Conservation (phyloP, 2,329 filamentous ascomycete species). For the Lachnellula hyalina region DNA sequence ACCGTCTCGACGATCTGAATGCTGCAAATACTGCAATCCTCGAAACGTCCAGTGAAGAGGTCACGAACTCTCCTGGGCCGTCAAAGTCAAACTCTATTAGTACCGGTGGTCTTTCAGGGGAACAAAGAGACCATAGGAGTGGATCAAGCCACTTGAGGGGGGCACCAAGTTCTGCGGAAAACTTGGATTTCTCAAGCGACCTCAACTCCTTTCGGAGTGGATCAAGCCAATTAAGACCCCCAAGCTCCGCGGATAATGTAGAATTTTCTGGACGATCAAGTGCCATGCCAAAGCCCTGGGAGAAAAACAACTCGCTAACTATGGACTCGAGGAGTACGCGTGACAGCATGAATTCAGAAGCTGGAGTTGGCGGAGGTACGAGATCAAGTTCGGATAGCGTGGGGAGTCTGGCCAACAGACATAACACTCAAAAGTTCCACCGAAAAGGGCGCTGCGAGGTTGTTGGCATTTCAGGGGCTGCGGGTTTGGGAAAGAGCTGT, state of each 20-base stretch:
- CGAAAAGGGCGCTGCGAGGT: conserved; percentile 60
- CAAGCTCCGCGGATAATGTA: conserved; percentile 19
- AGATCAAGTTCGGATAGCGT: conserved; percentile 26
- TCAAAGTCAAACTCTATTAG: conserved; percentile 19
- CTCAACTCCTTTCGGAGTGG: neutral
- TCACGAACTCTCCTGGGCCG: conserved; percentile 32
- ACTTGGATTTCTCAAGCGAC: neutral
- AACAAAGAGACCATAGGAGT: conserved; percentile 9
- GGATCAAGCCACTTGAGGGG: conserved; percentile 3
- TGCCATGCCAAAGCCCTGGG: conserved; percentile 21
- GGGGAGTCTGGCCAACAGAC: conserved; percentile 24
- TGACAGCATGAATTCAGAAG: conserved; percentile 15
- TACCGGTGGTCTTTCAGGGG: conserved; percentile 5
- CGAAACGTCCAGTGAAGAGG: conserved; percentile 44
- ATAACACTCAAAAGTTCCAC: conserved; percentile 45
- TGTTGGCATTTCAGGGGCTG: conserved; percentile 54
- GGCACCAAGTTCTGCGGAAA: neutral
- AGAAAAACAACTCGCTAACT: conserved; percentile 23
- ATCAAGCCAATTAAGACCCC: conserved; percentile 16
- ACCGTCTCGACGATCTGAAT: conserved; percentile 20
- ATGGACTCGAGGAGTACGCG: conserved; percentile 18
- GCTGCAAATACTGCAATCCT: conserved; percentile 37
- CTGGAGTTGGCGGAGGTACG: conserved; percentile 2
- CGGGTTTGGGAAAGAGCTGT: conserved; percentile 60
- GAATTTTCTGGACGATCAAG: conserved; percentile 13